Conservation (phyloP, 371 early-diverging fungal genomes). For the Mucor velutinosus region DNA sequence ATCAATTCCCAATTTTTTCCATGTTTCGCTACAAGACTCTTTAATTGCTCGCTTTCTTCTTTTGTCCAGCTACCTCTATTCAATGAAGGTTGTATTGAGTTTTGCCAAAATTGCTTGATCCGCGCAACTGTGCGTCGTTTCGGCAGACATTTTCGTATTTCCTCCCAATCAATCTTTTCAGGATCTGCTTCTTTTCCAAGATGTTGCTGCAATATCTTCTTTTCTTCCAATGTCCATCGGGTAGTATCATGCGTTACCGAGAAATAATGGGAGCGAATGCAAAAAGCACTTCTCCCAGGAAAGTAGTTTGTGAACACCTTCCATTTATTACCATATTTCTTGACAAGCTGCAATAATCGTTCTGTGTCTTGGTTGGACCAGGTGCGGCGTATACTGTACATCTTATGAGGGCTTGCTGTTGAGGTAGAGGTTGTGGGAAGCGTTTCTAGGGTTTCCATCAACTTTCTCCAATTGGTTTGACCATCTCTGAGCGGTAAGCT, state of each 20-base stretch:
- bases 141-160: neutral
- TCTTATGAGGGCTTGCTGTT: neutral
- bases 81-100: constrained; percentile 17
- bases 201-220: constrained; percentile 12
- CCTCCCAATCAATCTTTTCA: constrained; percentile 18
- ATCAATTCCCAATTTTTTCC: constrained; percentile 16
- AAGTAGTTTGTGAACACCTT: constrained; percentile 20
- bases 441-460: neutral
- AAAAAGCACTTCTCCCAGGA: constrained; percentile 14
- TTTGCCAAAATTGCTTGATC: constrained; percentile 15
- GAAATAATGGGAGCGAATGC: constrained; percentile 23
- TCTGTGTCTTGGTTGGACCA: constrained; percentile 23
- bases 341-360: constrained; percentile 7
- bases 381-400: constrained; percentile 2
- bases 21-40: neutral
- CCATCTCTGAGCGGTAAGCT: neutral
- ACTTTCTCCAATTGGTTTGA: neutral
- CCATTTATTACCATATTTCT: constrained; percentile 23
- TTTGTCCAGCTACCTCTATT: constrained; percentile 21
- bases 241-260: constrained; percentile 16
- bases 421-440: neutral
- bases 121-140: constrained; percentile 10
- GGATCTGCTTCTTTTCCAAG: neutral
- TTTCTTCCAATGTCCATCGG: constrained; percentile 24
- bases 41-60: constrained; percentile 9